Base-by-base conservation (phyloP, 257 asterid genomes). In the Rhazya stricta region DNA sequence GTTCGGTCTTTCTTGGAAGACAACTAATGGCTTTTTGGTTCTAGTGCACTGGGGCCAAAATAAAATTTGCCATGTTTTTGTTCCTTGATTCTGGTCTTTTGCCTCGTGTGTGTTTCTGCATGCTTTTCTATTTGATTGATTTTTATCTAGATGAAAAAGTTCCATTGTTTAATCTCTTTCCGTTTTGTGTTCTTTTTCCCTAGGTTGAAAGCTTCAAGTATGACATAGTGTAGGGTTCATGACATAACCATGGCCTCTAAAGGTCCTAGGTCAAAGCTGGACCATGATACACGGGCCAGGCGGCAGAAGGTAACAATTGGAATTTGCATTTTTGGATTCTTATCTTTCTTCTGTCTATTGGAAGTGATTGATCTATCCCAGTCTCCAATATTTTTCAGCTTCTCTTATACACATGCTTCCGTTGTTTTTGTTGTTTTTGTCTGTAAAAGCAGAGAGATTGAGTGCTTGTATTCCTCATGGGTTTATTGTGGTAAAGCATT, bases 261-360 rank as follows among this genome's bases (percentile, higher is more conserved):
- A 90, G 99, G 98, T 87, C 94, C 90, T 68, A 90, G 96, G 89
- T 91, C 91, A 76, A 95, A 88, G 79, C 91, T 85, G 83, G 99
- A 95, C 86, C 92, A 91, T 89, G 99, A 95, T 76, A 83, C 97
- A 11, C 88, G 98, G 67, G 94, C 96, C 70, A 89, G 79, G 88
- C 86, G 97, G 73, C 99, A 88, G 76, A 95, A 95, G 97, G 99
- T 95, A 80, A 77, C 77, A 71, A 25, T 79, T 19, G 36, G 18
- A 32, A 71, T 72, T n/a, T 80, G 67, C 29, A 32, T 69, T 77
- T 69, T 67, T 71, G 72, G 53, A 57, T 34, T 30, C 56, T 58
- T 36, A 36, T 50, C n/a, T 37, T 57, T 57, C 10, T 45, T 45
- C n/a, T 32, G 34, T 68, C 54, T 39, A 54, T 36, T 42, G 56